Conservation (phyloP, 306 rosid genomes). For the Leucaena leucocephala region DNA sequence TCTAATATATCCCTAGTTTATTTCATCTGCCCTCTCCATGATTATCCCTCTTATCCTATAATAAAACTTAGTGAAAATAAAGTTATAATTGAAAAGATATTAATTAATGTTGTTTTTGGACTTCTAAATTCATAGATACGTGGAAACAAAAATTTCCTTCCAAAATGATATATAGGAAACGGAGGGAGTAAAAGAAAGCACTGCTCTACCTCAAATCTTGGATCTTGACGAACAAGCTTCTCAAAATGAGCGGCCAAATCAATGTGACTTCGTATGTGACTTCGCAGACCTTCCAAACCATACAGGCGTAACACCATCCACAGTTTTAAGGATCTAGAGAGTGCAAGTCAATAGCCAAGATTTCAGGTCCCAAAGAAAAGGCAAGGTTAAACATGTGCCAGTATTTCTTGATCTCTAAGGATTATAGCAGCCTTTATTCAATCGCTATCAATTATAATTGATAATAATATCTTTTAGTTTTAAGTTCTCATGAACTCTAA, state of each 20-base stretch:
- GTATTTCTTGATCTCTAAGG: constrained; percentile 15
- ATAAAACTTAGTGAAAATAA: no score
- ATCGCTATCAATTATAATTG: neutral
- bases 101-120: no score
- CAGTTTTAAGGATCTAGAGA: constrained; percentile 75
- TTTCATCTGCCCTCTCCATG: no score
- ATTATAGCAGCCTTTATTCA: constrained; percentile 8
- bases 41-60: no score
- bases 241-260: constrained; percentile 75
- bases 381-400: constrained; percentile 20
- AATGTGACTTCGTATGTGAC: constrained; percentile 74
- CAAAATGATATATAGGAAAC: neutral
- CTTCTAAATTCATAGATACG: no score
- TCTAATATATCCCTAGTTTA: no score
- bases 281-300: constrained; percentile 77
- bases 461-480: neutral
- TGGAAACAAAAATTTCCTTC: neutral
- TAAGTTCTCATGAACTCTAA: constrained; percentile 18
- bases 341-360: constrained; percentile 21
- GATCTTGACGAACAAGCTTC: constrained; percentile 66
- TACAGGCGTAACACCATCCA: constrained; percentile 95
- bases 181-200: constrained; percentile 1
- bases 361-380: neutral
- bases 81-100: no score
- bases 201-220: constrained; percentile 72